Conservation (phyloP, 2,329 filamentous ascomycete species). For the Escovopsis sp. region DNA sequence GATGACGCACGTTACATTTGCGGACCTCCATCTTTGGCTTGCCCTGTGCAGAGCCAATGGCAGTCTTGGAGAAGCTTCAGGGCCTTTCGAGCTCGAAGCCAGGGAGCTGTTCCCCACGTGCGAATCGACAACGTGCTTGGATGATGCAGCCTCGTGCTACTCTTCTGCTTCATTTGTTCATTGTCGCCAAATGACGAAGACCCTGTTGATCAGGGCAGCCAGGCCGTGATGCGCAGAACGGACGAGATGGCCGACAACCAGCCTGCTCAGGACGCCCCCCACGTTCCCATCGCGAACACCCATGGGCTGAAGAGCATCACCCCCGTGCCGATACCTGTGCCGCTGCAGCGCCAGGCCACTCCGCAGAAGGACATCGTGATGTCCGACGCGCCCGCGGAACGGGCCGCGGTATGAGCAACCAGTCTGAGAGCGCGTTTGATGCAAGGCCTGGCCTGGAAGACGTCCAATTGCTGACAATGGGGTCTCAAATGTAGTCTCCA, state of each 20-base stretch:
- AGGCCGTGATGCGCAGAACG: slow-evolving; percentile 12
- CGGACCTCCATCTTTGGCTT: no score
- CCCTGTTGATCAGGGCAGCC: slow-evolving; percentile 1
- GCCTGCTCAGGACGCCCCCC: slow-evolving; percentile 7
- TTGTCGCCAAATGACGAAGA: no score
- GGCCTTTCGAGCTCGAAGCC: no score
- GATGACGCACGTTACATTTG: background rate
- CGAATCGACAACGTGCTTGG: no score
- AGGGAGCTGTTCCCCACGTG: no score
- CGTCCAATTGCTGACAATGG: no score
- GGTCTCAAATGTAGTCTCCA: slow-evolving; percentile 16
- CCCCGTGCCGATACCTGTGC: slow-evolving; percentile 7
- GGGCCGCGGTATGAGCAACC: slow-evolving; percentile 20
- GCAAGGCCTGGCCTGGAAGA: background rate
- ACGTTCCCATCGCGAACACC: slow-evolving; percentile 8
- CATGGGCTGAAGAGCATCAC: slow-evolving; percentile 10
- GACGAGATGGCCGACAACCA: slow-evolving; percentile 14
- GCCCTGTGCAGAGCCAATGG: no score
- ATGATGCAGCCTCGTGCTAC: no score
- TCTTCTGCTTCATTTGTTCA: no score
- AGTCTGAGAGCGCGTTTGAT: background rate
- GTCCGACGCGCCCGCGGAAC: slow-evolving; percentile 27
- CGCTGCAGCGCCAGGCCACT: slow-evolving; percentile 8
- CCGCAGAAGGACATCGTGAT: slow-evolving; percentile 25
- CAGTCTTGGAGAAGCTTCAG: no score